Conservation (phyloP, 1,139 yeast genomes). For the Nematodospora anomalae region DNA sequence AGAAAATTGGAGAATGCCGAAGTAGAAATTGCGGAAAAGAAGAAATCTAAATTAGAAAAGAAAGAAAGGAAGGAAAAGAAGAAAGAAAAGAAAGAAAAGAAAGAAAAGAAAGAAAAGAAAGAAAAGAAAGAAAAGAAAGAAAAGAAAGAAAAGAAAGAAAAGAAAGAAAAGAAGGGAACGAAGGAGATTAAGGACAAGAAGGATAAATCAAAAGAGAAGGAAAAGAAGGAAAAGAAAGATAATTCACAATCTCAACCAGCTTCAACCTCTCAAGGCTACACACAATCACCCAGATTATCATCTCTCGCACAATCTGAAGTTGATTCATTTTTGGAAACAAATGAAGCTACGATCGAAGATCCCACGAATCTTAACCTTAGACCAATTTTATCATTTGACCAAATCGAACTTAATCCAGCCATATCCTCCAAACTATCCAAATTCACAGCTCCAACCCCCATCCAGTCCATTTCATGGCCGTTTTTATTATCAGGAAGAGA, state of each 20-base stretch:
- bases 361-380: conserved; percentile 50
- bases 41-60: conserved; percentile 33
- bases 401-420: conserved; percentile 55
- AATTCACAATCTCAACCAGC: conserved; percentile 15
- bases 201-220: conserved; percentile 37
- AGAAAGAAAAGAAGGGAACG: conserved; percentile 44
- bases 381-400: conserved; percentile 72
- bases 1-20: conserved; percentile 39
- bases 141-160: conserved; percentile 38
- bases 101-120: conserved; percentile 38
- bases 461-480: conserved; percentile 98
- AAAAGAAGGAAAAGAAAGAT: conserved; percentile 47
- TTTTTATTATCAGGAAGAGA: conserved; percentile 76
- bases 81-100: conserved; percentile 45
- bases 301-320: conserved; percentile 53
- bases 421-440: conserved; percentile 59
- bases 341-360: conserved; percentile 82
- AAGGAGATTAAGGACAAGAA: conserved; percentile 49
- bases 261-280: conserved; percentile 18
- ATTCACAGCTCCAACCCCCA: conserved; percentile 92
- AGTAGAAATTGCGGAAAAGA: conserved; percentile 26
- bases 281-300: conserved; percentile 30
- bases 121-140: conserved; percentile 48
- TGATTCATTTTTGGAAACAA: conserved; percentile 61
- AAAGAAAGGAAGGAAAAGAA: conserved; percentile 47